Percentiles rank a stretch among this genome's conserved stretches.
These are phyloP conservation scores for Davidsoniella eucalypti DNA, from an alignment of 2,329 filamentous ascomycete genomes.

Conservation along the genomic window DNA sequence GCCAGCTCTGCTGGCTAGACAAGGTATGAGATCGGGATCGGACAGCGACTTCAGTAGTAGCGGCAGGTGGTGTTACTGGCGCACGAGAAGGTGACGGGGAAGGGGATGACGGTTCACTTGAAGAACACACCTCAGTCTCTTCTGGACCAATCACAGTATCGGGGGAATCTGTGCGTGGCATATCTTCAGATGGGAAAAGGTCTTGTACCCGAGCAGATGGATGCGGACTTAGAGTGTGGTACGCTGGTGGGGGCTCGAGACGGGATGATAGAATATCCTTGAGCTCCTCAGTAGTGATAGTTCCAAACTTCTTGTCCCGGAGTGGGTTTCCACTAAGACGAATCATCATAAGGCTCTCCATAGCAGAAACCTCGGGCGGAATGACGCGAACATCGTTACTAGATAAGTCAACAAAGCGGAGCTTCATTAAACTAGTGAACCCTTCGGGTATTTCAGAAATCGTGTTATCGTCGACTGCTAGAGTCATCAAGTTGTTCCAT, in stretches of 20 bases:
- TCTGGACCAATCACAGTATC: slow-evolving; percentile 12
- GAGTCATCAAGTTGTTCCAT: slow-evolving; percentile 56
- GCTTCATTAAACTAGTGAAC: slow-evolving; percentile 47
- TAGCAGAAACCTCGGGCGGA: slow-evolving; percentile 59
- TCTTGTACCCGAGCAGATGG: not conserved
- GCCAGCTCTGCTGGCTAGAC: slow-evolving; percentile 33
- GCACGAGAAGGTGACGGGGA: not conserved
- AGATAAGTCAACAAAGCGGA: slow-evolving; percentile 68
- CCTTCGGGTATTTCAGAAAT: slow-evolving; percentile 61
- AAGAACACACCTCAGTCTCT: not conserved
- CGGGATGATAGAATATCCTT: slow-evolving; percentile 56
- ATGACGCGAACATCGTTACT: slow-evolving; percentile 67
- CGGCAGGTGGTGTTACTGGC: not conserved
- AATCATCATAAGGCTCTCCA: slow-evolving; percentile 62
- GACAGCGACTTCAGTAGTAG: slow-evolving; percentile 21
- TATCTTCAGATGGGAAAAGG: not conserved
- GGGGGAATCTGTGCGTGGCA: slow-evolving; percentile 8
- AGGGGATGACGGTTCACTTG: not conserved
- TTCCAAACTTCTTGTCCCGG: slow-evolving; percentile 70
- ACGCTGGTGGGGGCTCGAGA: slow-evolving; percentile 36
- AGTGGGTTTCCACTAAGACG: slow-evolving; percentile 80
- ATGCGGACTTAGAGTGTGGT: slow-evolving; percentile 6
- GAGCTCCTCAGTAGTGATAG: slow-evolving; percentile 63
- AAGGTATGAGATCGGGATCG: slow-evolving; percentile 32
- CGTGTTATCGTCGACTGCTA: slow-evolving; percentile 69